These are phyloP conservation scores for Acacia pycnantha DNA, from an alignment of 331 rosid genomes.

Conservation along the genomic window DNA sequence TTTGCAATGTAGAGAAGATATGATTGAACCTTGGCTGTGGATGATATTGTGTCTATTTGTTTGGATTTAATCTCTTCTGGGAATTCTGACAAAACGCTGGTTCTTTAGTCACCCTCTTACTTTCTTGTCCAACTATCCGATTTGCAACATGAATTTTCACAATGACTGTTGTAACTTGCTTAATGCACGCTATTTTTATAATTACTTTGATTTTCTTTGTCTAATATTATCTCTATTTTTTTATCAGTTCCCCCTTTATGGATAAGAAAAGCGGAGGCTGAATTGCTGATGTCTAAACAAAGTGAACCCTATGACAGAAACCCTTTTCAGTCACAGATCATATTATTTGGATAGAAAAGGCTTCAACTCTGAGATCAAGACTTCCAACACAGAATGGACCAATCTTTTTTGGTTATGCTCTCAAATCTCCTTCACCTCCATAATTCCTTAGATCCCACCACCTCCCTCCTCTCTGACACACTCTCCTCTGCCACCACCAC, in stretches of 20 bases:
- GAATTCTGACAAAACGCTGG: not conserved
- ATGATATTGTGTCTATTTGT: not conserved
- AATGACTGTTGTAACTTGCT: conserved; percentile 67
- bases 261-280: not conserved
- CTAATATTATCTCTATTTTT: not conserved
- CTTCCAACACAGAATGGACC: conserved; percentile 50
- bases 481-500: conserved; percentile 45
- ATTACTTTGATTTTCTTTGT: not conserved
- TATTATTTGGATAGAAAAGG: conserved; percentile 10
- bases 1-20: not conserved
- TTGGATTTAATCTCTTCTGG: not conserved
- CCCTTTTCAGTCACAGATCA: not conserved
- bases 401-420: conserved; percentile 72
- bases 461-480: conserved; percentile 60
- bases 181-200: not conserved
- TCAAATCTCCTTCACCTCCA: conserved; percentile 91
- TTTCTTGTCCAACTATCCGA: not conserved
- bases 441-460: conserved; percentile 84
- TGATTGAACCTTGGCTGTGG: not conserved
- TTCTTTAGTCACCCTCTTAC: not conserved
- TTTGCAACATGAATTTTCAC: conserved; percentile 39
- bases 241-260: not conserved
- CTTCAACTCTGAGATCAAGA: not conserved
- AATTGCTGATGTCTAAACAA: not conserved
- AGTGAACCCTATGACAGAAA: too few relatives aligned